Evolutionary conservation across 768 basidiomycete genomes (phyloP).

Genomic region (Tylopilus vinaceipallidus): DNA sequence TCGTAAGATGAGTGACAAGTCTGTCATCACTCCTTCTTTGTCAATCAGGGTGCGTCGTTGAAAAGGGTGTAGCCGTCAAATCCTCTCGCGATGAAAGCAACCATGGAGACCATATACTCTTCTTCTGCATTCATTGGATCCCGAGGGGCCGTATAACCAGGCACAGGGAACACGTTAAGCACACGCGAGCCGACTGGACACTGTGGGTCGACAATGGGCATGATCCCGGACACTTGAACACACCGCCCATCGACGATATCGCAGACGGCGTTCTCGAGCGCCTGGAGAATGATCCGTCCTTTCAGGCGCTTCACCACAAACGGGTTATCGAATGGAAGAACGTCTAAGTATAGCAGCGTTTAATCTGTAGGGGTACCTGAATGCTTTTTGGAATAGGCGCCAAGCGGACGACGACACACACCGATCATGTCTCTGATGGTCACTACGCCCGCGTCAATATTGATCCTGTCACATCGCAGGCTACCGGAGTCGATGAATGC

Average conservation of each 20-base stretch:
- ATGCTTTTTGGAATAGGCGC: background rate
- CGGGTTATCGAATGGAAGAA: conserved; percentile 4
- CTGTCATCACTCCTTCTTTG: conserved; percentile 1
- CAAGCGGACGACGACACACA: background rate
- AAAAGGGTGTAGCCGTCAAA: conserved; percentile 11
- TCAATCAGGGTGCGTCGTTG: conserved; percentile 4
- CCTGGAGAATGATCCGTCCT: background rate
- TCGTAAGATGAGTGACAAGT: conserved; percentile 8
- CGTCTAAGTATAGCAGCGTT: background rate
- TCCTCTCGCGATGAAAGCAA: conserved; percentile 11
- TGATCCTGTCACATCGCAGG: conserved; percentile 7
- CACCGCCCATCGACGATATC: conserved; percentile 7
- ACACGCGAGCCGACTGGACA: conserved; percentile 3
- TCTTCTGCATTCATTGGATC: background rate
- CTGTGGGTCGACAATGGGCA: conserved; percentile 1
- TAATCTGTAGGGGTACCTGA: background rate
- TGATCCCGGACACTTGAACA: conserved; percentile 3
- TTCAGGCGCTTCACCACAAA: conserved; percentile 5
- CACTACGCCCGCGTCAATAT: conserved; percentile 1
- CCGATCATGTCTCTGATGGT: conserved; percentile 15
- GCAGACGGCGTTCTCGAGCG: conserved; percentile 12
- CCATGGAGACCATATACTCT: conserved; percentile 5
- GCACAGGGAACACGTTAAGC: conserved; percentile 1
- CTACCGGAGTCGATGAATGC: conserved; percentile 5
- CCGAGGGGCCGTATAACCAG: background rate